These are phyloP conservation scores for Cydonia oblonga DNA, from an alignment of 331 rosid species.

Conservation along the genomic window DNA sequence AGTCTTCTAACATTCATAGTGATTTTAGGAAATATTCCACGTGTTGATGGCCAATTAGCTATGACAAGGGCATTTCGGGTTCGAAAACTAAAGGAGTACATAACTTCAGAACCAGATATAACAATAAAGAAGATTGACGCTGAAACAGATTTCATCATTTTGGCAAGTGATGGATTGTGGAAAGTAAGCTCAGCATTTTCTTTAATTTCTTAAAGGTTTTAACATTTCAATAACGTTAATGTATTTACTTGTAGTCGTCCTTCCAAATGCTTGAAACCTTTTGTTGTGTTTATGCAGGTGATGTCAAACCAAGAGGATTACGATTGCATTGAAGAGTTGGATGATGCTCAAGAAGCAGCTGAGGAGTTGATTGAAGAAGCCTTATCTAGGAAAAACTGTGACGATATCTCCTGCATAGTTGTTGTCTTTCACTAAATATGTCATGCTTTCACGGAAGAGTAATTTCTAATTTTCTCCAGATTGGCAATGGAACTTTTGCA, in stretches of 20 bases:
- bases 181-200: not conserved
- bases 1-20: not conserved
- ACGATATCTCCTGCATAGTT: conserved; percentile 48
- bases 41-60: conserved; percentile 52
- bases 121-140: conserved; percentile 25
- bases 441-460: not conserved
- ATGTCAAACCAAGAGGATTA: conserved; percentile 55
- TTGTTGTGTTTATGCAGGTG: conserved; percentile 25
- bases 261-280: not conserved
- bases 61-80: conserved; percentile 64
- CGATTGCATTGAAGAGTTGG: conserved; percentile 31
- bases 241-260: not conserved
- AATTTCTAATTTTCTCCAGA: not conserved
- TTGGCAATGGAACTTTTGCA: too few species aligned
- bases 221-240: not conserved
- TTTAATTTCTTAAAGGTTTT: not conserved
- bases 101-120: conserved; percentile 55
- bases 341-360: conserved; percentile 38
- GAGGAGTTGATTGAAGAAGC: conserved; percentile 30
- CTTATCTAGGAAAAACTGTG: conserved; percentile 26
- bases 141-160: conserved; percentile 41
- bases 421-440: conserved; percentile 25
- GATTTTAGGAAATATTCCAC: conserved; percentile 37
- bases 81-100: conserved; percentile 40
- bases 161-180: conserved; percentile 57